phyloP scores from a whole-genome alignment of 148 eudicot species.

The Cornus suecica region DNA sequence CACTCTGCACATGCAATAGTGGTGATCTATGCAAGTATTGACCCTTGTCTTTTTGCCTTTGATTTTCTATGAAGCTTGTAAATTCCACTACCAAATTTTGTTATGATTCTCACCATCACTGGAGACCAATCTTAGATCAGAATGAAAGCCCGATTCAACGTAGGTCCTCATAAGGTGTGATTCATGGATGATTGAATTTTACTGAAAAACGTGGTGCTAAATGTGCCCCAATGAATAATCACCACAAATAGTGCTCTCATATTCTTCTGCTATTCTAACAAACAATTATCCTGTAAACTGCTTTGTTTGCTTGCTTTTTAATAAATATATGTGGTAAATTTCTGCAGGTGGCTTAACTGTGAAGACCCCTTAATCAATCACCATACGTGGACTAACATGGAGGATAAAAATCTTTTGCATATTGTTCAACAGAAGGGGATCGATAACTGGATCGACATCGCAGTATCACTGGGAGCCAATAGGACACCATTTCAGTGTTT shows the following conservation, averaged over 20 bases:
- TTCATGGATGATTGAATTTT: conserved; percentile 10
- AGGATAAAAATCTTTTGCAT: conserved; percentile 69
- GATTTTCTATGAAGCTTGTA: conserved; percentile 20
- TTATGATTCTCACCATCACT: conserved; percentile 16
- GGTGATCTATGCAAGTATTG: conserved; percentile 11
- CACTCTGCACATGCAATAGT: too few relatives aligned
- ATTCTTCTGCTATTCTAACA: not conserved
- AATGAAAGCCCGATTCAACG: conserved; percentile 11
- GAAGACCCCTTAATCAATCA: conserved; percentile 71
- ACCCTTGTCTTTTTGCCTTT: conserved; percentile 12
- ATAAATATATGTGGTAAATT: conserved; percentile 13
- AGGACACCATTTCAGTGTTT: conserved; percentile 91
- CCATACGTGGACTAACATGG: conserved; percentile 47
- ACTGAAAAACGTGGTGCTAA: conserved; percentile 15
- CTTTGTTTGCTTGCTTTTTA: not conserved
- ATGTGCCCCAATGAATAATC: not conserved
- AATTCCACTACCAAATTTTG: conserved; percentile 16
- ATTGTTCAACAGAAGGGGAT: conserved; percentile 60
- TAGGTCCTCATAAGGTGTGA: conserved; percentile 19
- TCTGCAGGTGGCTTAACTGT: conserved; percentile 71
- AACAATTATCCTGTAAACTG: not conserved
- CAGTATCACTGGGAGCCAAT: conserved; percentile 52
- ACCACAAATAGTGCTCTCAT: not conserved
- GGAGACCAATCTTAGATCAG: conserved; percentile 22
- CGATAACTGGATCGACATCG: conserved; percentile 61